These are phyloP conservation scores for Hemileccinum rubropunctum DNA, from an alignment of 768 basidiomycete genomes.

Conservation along the genomic window DNA sequence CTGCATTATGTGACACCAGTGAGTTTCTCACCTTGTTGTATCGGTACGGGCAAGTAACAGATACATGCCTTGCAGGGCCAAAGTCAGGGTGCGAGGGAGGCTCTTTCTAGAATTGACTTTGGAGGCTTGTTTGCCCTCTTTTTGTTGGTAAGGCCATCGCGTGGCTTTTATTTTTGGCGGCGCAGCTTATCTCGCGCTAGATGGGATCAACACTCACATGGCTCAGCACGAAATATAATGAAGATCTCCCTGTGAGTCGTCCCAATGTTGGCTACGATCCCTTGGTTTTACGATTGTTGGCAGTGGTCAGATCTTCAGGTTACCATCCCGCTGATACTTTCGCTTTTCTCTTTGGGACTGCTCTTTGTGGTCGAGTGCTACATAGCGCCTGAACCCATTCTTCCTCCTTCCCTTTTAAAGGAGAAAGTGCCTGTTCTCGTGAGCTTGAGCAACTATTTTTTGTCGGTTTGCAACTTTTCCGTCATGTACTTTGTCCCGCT, in stretches of 20 bases:
- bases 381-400: conserved; percentile 9
- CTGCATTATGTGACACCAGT: conserved; percentile 14
- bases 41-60: background rate
- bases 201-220: conserved; percentile 9
- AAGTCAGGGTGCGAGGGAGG: conserved; percentile 4
- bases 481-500: conserved; percentile 15
- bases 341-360: conserved; percentile 7
- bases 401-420: conserved; percentile 7
- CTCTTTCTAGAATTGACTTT: conserved; percentile 12
- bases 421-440: conserved; percentile 8
- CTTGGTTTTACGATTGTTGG: background rate
- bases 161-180: background rate
- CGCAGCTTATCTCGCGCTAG: background rate
- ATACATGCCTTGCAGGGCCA: conserved; percentile 3
- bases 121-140: conserved; percentile 11
- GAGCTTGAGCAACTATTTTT: conserved; percentile 6
- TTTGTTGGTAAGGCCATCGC: background rate
- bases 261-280: no score
- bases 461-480: conserved; percentile 11
- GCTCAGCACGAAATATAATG: conserved; percentile 16
- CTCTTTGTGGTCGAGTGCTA: conserved; percentile 5
- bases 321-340: conserved; percentile 4
- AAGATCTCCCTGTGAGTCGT: conserved; percentile 8
- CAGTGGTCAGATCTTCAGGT: conserved; percentile 13
- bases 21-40: background rate